Evolutionary conservation across 2,329 filamentous ascomycete genomes (phyloP), one percentile per base, ranked within the genome.

Genomic region (Monosporascus cannonballus): DNA sequence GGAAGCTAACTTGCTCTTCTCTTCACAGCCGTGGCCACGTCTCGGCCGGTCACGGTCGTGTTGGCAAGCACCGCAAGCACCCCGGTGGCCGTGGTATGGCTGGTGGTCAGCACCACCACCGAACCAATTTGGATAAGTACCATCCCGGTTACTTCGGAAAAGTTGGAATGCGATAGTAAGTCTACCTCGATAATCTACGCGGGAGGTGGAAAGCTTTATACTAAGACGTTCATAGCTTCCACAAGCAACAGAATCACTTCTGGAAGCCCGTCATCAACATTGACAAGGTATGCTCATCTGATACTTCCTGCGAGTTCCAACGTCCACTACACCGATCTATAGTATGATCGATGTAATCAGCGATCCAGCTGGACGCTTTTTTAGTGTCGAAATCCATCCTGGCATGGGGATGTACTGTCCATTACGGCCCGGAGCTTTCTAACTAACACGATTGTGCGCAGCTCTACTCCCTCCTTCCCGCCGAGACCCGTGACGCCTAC

Each of bases 241-340:
- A 97, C 85, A 92, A 94, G 79, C 86, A 90, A 72, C 83, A 86
- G 71, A 93, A 93, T 83, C 88, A 95, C 73, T 91, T 93, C 84
- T 99, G 93, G 94, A 96, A 96, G 83, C 94, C 94, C 64, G 84
- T 90, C 68, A 88, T 99, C 87, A 99, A 99, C 84, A 81, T 99
- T 68, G 94, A 97, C 80, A 99, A 97, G 89, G 89, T 93, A 77
- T 69, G 77, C 47, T 61, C 44, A n/a, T 52, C 55, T 48, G 46
- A 52, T 11, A n/a, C 50, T 49, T 48, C 51, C 47, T 39, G 6
- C 42, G 24, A 27, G 44, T 53, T 53, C 49, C 18, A 48, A 42
- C 48, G 20, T 36, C 20, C 18, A 8, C 17, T 18, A 18, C 20
- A 4, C 27, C 27, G 9, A 30, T 9, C 11, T 30, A 6, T 9